Base-by-base conservation (phyloP, 495 filamentous ascomycete species). In the Daldinia childiae region DNA sequence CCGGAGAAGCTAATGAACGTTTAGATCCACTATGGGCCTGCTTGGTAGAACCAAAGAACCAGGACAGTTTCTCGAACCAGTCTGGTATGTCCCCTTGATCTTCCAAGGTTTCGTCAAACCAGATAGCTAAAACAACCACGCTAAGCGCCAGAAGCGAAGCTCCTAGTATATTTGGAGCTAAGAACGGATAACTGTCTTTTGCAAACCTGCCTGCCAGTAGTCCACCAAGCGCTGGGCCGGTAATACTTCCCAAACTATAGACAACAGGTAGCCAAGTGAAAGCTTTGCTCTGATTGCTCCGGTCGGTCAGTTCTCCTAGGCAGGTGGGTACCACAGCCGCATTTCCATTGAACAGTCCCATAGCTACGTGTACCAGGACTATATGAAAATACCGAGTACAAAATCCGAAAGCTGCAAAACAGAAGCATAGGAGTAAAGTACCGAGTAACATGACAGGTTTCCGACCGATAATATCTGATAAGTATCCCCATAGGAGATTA, bases 311-410 rank as follows among this genome's bases (percentile, higher is more conserved):
- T 78, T 99, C 95, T 11, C 96, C 95, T 27, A 99, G 82, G 63
- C 93, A 95, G 1, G 96, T 97, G 27, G 93, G 94, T 2, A 99
- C 92, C 19, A 98, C 87, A 6, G 86, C 87, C 3, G 87, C 86
- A 71, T 99, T 99, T 11, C 96, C 95, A 77, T 98, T 98, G 24
- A 96, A 88, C 50, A 97, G 73, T 12, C 95, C 95, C 92, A 97
- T 97, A 43, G 95, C 80, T 0, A 90, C 88, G 76, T 99, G 96
- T 9, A 97, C 93, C 21, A 89, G 50, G 6, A 97, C 85, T 8
- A 97, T 90, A 74, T 98, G 94, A 83, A 86, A 89, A 29, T 97
- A 87, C 0, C 86, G 94, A 69, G 80, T 88, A 76, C 93, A 94
- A 70, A 98, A 93, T 1, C 95, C 95, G 77, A 98, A 98, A 0